A percentile compares a stretch with the other conserved stretches of the same genome.
phyloP scores from a whole-genome alignment of 495 filamentous ascomycete species.

The Penicillium cinerascens region DNA sequence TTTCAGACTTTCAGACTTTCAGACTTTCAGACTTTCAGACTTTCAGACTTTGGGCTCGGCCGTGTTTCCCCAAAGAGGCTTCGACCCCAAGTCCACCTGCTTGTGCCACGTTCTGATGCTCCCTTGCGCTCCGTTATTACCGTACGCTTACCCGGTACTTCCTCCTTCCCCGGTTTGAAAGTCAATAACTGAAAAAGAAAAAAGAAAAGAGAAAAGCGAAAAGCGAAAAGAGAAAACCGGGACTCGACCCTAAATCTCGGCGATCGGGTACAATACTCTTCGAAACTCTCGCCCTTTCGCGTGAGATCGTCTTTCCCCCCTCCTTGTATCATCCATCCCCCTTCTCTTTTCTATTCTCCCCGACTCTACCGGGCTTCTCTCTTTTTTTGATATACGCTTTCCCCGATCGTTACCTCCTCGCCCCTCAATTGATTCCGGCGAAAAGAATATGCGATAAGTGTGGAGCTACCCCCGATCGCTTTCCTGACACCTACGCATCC shows the following conservation, averaged over 20 bases:
- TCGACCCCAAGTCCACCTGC: neutral
- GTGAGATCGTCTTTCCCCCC: constrained; percentile 1
- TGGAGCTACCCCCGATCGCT: constrained; percentile 26
- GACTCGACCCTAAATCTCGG: constrained; percentile 9
- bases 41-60: neutral
- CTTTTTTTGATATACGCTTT: neutral
- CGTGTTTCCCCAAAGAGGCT: constrained; percentile 2
- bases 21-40: too few species aligned
- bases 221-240: neutral
- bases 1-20: too few species aligned
- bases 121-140: constrained; percentile 22
- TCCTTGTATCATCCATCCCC: neutral
- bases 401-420: constrained; percentile 2
- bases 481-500: constrained; percentile 9
- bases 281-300: neutral
- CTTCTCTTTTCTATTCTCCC: neutral
- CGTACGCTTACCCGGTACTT: constrained; percentile 1
- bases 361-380: neutral
- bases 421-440: neutral
- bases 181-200: constrained; percentile 1
- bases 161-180: constrained; percentile 1
- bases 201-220: constrained; percentile 1
- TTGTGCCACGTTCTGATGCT: constrained; percentile 32
- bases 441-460: constrained; percentile 32
- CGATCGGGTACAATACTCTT: constrained; percentile 3